Base-by-base conservation (phyloP, 768 basidiomycete genomes). In the Roridomyces roridus region DNA sequence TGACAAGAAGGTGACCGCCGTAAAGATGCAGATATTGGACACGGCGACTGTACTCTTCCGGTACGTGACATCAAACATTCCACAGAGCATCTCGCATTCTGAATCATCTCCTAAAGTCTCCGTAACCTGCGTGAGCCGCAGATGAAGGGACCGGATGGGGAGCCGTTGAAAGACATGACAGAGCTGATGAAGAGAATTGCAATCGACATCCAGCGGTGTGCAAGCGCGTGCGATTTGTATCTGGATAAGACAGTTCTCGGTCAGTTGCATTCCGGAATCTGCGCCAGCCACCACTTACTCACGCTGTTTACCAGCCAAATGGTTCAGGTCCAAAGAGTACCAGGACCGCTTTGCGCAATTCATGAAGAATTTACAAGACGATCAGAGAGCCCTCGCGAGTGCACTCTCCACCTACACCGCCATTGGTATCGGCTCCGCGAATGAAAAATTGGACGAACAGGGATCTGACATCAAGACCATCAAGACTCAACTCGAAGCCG, bases 41-140 rank as follows among this genome's bases (percentile, higher is more conserved):
- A 78, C 77, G 76, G 77, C 82, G 76, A 60, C 63, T 8, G 66
- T 70, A 3, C 69, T 82, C 17, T 68, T 80, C 21, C 73, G 77
- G 80, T 80, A 52, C 7, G 77, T 64, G 25, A 10, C 17, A 8
- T 37, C 9, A 15, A 6, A 36, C 12, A 21, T 3, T 8, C 15
- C n/a, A 11, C 18, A n/a, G n/a, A n/a, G n/a, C n/a, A n/a, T 24
- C 35, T 5, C 46, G 29, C 6, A 6, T 18, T 4, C 1, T 15
- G 10, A n/a, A 39, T 40, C 23, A 49, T 31, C 14, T 24, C 6
- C 37, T 8, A 20, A 37, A 64, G 65, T 23, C 59, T 65, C 7
- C 59, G 57, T 14, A 29, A 55, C 9, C 36, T 60, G 37, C 39
- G 67, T 46, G 56, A 67, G 65, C 45, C 61, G 26, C 21, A 58